Evolutionary conservation across 2,329 filamentous ascomycete genomes (phyloP).

Genomic region (Botrytis paeoniae): DNA sequence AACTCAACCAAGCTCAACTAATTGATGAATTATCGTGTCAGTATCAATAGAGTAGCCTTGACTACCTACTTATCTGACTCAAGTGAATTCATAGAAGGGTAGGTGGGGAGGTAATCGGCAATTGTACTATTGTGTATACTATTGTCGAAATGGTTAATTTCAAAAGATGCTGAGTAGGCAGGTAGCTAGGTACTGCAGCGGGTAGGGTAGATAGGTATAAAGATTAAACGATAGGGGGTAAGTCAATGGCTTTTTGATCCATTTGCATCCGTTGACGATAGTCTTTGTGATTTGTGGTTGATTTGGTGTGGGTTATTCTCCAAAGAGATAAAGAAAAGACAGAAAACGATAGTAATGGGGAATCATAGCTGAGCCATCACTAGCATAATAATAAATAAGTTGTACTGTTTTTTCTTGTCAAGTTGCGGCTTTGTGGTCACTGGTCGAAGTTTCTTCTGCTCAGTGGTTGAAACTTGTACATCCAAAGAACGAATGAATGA

Average conservation of each 20-base stretch:
- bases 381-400: background rate
- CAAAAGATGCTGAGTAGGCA: background rate
- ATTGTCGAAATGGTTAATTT: background rate
- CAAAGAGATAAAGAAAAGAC: background rate
- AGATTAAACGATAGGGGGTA: background rate
- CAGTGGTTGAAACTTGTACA: background rate
- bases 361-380: background rate
- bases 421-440: conserved; percentile 2
- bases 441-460: conserved; percentile 5
- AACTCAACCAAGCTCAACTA: background rate
- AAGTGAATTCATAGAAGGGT: background rate
- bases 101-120: background rate
- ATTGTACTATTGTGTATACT: background rate
- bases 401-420: background rate
- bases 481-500: background rate
- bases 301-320: background rate
- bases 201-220: background rate
- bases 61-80: background rate
- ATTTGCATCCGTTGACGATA: background rate
- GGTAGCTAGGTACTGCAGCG: background rate
- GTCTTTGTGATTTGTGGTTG: background rate
- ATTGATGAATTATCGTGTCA: background rate
- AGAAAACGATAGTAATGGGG: background rate
- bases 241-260: background rate
- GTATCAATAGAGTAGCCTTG: background rate